Conservation (phyloP, 2,329 filamentous ascomycete genomes). For the Venturia effusa region DNA sequence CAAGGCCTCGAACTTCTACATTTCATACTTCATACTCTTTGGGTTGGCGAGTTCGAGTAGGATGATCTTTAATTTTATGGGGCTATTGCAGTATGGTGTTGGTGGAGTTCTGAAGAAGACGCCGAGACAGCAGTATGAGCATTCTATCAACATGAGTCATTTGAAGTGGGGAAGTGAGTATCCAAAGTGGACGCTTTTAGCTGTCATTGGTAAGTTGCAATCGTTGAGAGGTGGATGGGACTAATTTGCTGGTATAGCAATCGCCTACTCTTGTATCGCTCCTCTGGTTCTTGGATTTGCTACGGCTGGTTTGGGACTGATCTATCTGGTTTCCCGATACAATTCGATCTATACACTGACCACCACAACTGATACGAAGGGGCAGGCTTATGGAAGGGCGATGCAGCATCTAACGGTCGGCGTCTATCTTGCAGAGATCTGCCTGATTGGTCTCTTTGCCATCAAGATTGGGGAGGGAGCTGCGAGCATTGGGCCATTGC, state of each 20-base stretch:
- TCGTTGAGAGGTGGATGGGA: no score
- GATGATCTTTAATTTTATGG: constrained; percentile 61
- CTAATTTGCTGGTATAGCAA: constrained; percentile 10
- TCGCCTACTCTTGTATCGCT: constrained; percentile 14
- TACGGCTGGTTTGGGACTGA: constrained; percentile 7
- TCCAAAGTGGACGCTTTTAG: constrained; percentile 30
- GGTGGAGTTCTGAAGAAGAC: constrained; percentile 67
- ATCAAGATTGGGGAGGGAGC: constrained; percentile 13
- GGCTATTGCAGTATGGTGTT: constrained; percentile 63
- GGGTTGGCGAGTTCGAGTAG: constrained; percentile 69
- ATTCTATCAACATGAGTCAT: constrained; percentile 22
- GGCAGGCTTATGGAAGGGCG: constrained; percentile 11
- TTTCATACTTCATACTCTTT: constrained; percentile 90
- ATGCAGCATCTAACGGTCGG: constrained; percentile 12
- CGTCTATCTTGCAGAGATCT: constrained; percentile 12
- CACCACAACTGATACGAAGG: constrained; percentile 12
- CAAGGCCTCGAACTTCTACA: constrained; percentile 83
- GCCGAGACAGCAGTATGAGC: constrained; percentile 40
- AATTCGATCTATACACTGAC: constrained; percentile 11
- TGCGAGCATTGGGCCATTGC: constrained; percentile 24
- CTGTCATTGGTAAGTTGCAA: constrained; percentile 32
- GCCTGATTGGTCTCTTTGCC: constrained; percentile 15
- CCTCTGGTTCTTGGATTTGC: constrained; percentile 14
- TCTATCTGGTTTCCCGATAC: constrained; percentile 12
- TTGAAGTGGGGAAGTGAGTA: constrained; percentile 30